Evolutionary conservation across 2,329 filamentous ascomycete genomes (phyloP).

Genomic region (Aquanectria penicillioides): DNA sequence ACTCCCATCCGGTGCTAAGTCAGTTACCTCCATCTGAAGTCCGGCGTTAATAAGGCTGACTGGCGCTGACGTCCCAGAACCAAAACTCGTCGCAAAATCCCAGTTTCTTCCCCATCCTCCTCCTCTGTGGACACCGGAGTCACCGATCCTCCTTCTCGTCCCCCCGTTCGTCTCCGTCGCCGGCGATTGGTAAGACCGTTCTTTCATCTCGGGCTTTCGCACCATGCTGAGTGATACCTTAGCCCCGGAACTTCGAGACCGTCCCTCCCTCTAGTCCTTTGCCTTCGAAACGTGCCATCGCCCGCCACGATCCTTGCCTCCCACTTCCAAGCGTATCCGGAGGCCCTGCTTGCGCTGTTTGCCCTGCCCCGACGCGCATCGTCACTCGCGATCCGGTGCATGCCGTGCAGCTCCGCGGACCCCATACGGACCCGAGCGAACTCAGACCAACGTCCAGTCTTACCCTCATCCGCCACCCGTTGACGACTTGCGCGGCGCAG

Average conservation of each 20-base stretch:
- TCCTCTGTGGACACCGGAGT: constrained; percentile 4
- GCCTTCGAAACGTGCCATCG: constrained; percentile 21
- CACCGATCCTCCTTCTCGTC: constrained; percentile 15
- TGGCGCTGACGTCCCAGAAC: constrained; percentile 20
- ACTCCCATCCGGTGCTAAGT: constrained; percentile 8
- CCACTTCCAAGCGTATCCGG: neutral
- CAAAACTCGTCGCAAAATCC: constrained; percentile 19
- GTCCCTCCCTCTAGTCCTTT: constrained; percentile 7
- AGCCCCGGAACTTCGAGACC: constrained; percentile 5
- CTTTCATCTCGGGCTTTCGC: neutral
- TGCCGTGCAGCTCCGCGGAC: neutral
- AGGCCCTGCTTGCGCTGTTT: neutral
- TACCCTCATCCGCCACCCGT: constrained; percentile 18
- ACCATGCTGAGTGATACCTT: constrained; percentile 12
- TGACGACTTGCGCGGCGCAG: constrained; percentile 6
- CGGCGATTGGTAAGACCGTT: constrained; percentile 21
- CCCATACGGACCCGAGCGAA: neutral
- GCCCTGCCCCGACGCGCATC: neutral
- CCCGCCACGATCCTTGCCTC: constrained; percentile 6
- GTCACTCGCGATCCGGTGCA: too few species aligned
- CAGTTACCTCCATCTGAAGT: constrained; percentile 19
- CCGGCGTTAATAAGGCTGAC: constrained; percentile 27
- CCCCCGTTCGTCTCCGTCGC: neutral
- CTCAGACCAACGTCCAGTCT: constrained; percentile 4
- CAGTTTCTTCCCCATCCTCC: neutral